Conservation (phyloP, 306 rosid genomes). For the Prunus kanzakura region DNA sequence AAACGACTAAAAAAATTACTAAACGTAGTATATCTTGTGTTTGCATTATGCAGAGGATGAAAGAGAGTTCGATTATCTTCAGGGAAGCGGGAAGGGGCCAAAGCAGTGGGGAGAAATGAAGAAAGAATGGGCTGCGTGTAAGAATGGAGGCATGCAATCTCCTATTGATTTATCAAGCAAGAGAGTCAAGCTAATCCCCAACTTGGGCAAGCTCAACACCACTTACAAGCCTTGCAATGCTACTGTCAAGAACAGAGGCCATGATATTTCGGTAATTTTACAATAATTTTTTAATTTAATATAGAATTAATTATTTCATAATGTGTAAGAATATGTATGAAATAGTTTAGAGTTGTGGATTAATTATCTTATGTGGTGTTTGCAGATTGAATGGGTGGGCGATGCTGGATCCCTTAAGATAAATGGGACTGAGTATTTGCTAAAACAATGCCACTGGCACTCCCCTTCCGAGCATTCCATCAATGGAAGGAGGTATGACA, state of each 20-base stretch:
- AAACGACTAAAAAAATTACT: no score
- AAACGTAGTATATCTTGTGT: no score
- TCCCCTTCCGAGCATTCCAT: constrained; percentile 73
- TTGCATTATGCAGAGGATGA: constrained; percentile 26
- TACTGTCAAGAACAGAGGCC: constrained; percentile 30
- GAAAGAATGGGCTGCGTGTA: constrained; percentile 36
- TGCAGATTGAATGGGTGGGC: constrained; percentile 38
- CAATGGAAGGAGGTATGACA: constrained; percentile 54
- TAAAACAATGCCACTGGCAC: constrained; percentile 73
- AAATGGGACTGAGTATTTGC: constrained; percentile 43
- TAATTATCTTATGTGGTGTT: no score
- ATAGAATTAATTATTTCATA: no score
- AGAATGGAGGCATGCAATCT: constrained; percentile 30
- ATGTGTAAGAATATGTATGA: no score
- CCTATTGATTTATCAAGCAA: constrained; percentile 27
- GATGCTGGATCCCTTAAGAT: constrained; percentile 52
- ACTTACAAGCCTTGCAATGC: constrained; percentile 27
- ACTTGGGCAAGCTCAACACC: constrained; percentile 5
- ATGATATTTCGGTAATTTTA: constrained; percentile 20
- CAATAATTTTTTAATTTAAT: no score
- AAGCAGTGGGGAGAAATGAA: constrained; percentile 38
- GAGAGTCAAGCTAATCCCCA: not conserved
- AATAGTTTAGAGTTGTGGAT: no score
- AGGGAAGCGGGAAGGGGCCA: constrained; percentile 30
- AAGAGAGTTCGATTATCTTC: constrained; percentile 22